Percentiles rank a stretch among this genome's conserved stretches.
Conservation (phyloP, 73 alveolate genomes). For the Paramecium tetraurelia region DNA sequence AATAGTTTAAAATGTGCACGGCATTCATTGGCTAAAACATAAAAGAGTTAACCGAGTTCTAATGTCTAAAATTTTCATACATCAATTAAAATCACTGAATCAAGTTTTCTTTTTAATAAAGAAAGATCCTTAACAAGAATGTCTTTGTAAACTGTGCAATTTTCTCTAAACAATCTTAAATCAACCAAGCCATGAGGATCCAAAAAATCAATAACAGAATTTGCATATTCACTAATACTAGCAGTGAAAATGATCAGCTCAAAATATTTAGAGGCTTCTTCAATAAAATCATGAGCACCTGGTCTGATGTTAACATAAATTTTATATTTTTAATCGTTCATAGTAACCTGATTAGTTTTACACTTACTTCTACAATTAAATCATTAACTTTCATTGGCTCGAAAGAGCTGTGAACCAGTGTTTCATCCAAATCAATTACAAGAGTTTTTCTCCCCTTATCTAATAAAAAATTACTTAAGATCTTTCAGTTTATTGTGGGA, state of each 20-base stretch:
- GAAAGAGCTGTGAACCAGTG: conserved; percentile 70
- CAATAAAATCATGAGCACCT: conserved; percentile 55
- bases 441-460: conserved; percentile 68
- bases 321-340: conserved; percentile 5
- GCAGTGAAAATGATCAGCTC: conserved; percentile 64
- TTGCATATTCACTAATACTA: conserved; percentile 77
- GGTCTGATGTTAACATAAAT: conserved; percentile 62
- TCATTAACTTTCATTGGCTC: conserved; percentile 45
- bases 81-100: conserved; percentile 81
- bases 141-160: conserved; percentile 79
- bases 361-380: conserved; percentile 49
- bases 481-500: background rate
- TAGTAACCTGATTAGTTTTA: background rate
- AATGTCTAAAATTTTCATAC: background rate
- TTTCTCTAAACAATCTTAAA: conserved; percentile 83
- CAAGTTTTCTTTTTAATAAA: conserved; percentile 72
- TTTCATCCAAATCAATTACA: conserved; percentile 71
- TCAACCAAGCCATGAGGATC: conserved; percentile 68
- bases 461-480: background rate
- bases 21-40: conserved; percentile 61
- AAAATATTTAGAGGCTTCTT: conserved; percentile 55
- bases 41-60: conserved; percentile 52
- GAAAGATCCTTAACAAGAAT: conserved; percentile 85
- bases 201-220: conserved; percentile 80
- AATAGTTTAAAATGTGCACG: conserved; percentile 23